These are phyloP conservation scores for Baorangia bicolor DNA, from an alignment of 768 basidiomycete genomes.

Conservation along the genomic window DNA sequence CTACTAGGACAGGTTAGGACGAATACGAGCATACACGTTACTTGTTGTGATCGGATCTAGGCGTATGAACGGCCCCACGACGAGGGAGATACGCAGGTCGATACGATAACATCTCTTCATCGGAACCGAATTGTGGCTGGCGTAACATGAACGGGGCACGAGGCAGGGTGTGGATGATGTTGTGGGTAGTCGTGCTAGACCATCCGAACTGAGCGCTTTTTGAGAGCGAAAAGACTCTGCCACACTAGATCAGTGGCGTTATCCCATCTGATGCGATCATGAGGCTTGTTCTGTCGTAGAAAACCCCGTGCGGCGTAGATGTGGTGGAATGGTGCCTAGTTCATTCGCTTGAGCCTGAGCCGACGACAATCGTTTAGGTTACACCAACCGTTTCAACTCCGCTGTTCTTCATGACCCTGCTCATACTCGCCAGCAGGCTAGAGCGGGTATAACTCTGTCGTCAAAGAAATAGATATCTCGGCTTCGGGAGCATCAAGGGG, in stretches of 20 bases:
- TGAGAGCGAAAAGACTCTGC: neutral
- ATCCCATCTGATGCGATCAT: slow-evolving; percentile 1
- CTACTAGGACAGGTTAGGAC: too few species aligned
- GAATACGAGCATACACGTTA: neutral
- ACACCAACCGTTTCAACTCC: neutral
- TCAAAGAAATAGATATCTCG: neutral
- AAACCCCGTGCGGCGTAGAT: neutral
- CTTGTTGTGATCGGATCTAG: neutral
- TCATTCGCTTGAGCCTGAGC: neutral
- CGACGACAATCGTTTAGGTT: neutral
- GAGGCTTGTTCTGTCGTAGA: neutral
- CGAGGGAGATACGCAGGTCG: neutral
- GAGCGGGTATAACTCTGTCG: neutral
- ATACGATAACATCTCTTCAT: neutral
- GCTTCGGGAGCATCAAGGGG: neutral
- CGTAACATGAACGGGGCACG: neutral
- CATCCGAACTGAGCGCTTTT: neutral
- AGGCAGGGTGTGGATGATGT: neutral
- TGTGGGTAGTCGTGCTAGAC: neutral
- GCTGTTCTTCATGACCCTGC: neutral
- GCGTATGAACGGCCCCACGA: neutral
- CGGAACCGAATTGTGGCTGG: neutral
- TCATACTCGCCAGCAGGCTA: neutral
- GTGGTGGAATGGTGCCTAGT: neutral
- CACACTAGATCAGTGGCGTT: neutral